A percentile compares a stretch with the other conserved stretches of the same genome.
Evolutionary conservation across 352 stramenopile genomes (phyloP).

Genomic region (Elongisporangium anandrum): DNA sequence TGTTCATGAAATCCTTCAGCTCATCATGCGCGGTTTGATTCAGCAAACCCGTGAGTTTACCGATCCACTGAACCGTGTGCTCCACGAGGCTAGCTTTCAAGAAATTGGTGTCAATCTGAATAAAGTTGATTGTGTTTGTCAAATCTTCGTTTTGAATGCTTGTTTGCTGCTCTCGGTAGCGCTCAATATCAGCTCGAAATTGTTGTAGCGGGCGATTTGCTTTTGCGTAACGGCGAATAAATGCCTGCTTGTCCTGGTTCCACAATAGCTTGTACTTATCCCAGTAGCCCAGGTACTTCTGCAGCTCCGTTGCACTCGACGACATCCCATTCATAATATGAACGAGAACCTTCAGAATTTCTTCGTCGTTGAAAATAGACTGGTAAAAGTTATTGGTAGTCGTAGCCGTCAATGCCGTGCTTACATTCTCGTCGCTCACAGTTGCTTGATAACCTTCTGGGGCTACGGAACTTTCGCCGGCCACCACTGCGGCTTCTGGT

Average conservation of each 20-base stretch:
- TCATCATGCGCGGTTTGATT: constrained; percentile 90
- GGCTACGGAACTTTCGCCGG: constrained; percentile 7
- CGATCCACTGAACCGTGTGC: constrained; percentile 93
- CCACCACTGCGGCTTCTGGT: constrained; percentile 2
- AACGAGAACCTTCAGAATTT: constrained; percentile 93
- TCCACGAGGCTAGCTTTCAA: constrained; percentile 90
- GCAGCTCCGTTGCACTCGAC: constrained; percentile 88
- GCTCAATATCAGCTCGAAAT: constrained; percentile 91
- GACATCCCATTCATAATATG: constrained; percentile 97
- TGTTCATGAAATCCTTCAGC: constrained; percentile 79
- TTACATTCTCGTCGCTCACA: constrained; percentile 13
- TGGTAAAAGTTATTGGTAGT: constrained; percentile 85
- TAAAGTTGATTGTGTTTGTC: constrained; percentile 94
- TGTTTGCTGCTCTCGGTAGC: constrained; percentile 88
- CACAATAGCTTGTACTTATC: constrained; percentile 93
- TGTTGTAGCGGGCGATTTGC: constrained; percentile 90
- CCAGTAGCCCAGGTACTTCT: constrained; percentile 95
- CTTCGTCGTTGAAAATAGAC: constrained; percentile 94
- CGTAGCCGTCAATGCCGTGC: constrained; percentile 7
- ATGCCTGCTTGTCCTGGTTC: constrained; percentile 94
- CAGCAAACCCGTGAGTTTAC: constrained; percentile 88
- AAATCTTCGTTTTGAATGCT: constrained; percentile 91
- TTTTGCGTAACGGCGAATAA: constrained; percentile 95
- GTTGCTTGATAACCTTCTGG: constrained; percentile 6
- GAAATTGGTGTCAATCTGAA: constrained; percentile 92